Conservation (phyloP, 495 filamentous ascomycete species). For the Lindgomyces ingoldianus region DNA sequence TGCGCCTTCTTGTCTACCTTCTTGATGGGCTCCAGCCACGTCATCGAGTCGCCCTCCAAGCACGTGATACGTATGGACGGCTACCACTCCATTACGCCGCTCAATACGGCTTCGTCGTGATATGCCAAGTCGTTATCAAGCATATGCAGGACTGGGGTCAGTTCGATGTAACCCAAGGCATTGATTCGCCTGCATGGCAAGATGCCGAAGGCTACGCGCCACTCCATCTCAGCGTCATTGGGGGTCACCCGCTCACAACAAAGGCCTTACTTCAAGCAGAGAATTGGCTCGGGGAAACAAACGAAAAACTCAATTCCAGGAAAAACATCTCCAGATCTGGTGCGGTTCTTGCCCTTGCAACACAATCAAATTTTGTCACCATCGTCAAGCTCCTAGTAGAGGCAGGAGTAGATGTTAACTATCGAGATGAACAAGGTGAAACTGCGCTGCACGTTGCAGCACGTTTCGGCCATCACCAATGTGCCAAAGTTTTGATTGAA, state of each 20-base stretch:
- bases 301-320: slow-evolving; percentile 61
- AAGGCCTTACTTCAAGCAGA: slow-evolving; percentile 76
- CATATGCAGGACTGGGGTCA: slow-evolving; percentile 86
- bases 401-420: slow-evolving; percentile 90
- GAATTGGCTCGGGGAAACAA: slow-evolving; percentile 62
- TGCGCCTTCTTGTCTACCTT: slow-evolving; percentile 71
- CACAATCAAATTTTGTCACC: slow-evolving; percentile 75
- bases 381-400: slow-evolving; percentile 88
- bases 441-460: slow-evolving; percentile 91
- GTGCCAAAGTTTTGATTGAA: slow-evolving; percentile 70
- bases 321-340: slow-evolving; percentile 80
- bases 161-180: slow-evolving; percentile 79
- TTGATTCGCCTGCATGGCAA: slow-evolving; percentile 84
- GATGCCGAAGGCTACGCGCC: slow-evolving; percentile 91
- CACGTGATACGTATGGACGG: slow-evolving; percentile 76
- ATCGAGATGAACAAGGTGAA: slow-evolving; percentile 90
- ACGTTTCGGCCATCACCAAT: slow-evolving; percentile 79
- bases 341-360: slow-evolving; percentile 82
- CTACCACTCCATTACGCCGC: slow-evolving; percentile 93
- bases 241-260: slow-evolving; percentile 85
- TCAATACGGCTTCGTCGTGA: slow-evolving; percentile 85
- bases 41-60: slow-evolving; percentile 68
- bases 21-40: slow-evolving; percentile 67
- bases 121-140: slow-evolving; percentile 84
- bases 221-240: slow-evolving; percentile 87